A percentile compares a stretch with the other conserved stretches of the same genome.
phyloP scores from a whole-genome alignment of 73 alveolate genomes.

The Uronychia setigera region DNA sequence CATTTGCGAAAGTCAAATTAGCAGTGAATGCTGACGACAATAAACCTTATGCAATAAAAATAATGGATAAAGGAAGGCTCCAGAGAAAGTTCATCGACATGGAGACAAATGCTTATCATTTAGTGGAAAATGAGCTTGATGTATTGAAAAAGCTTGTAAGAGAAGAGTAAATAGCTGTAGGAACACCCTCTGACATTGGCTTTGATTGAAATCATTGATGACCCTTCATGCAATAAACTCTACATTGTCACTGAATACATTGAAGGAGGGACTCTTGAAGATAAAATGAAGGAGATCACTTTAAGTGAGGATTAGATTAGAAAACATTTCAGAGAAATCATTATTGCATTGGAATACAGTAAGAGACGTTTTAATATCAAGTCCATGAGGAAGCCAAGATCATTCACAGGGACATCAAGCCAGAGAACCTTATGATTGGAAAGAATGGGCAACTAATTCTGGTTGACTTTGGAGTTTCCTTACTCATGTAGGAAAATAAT shows the following conservation, averaged over 20 bases:
- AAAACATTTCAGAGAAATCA: neutral
- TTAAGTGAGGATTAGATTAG: neutral
- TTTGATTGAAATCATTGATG: neutral
- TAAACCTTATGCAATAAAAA: too few relatives aligned
- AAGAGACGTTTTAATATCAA: neutral
- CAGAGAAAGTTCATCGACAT: too few relatives aligned
- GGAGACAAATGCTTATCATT: neutral
- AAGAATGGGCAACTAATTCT: neutral
- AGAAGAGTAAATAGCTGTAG: neutral
- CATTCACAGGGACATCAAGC: neutral
- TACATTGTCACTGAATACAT: neutral
- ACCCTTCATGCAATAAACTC: neutral
- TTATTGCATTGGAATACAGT: neutral
- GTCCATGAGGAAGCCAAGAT: neutral
- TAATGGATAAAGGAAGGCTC: too few relatives aligned
- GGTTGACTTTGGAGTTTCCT: neutral
- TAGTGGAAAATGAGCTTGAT: neutral
- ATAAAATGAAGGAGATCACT: neutral
- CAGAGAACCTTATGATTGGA: neutral
- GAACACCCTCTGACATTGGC: neutral
- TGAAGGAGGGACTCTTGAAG: neutral
- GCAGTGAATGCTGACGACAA: too few relatives aligned
- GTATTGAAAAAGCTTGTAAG: neutral
- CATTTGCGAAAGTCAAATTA: too few relatives aligned
- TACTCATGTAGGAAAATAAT: neutral